phyloP scores from a whole-genome alignment of 2,329 filamentous ascomycete genomes.

The Thielaviopsis euricoi region DNA sequence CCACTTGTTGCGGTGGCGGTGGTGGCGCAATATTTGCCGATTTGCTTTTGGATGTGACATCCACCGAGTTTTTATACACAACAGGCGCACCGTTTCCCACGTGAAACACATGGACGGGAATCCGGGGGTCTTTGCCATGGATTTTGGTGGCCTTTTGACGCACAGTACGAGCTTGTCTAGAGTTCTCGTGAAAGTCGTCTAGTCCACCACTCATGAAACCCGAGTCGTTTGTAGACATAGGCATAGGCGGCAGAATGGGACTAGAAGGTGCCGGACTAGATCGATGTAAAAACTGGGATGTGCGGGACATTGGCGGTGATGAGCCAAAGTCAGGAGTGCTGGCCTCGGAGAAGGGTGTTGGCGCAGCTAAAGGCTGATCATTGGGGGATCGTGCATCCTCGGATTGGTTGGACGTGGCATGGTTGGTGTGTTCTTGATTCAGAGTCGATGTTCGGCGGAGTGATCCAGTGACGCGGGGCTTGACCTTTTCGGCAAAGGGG shows the following conservation, averaged over 20 bases:
- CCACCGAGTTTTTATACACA: conserved; percentile 3
- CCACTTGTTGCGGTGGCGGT: background rate
- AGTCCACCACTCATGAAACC: conserved; percentile 72
- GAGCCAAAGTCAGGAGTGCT: conserved; percentile 77
- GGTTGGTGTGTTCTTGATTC: conserved; percentile 29
- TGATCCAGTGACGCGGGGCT: conserved; percentile 17
- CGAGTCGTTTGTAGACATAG: conserved; percentile 51
- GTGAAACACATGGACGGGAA: conserved; percentile 11
- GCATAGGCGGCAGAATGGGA: conserved; percentile 53
- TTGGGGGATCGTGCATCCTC: conserved; percentile 40
- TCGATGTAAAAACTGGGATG: conserved; percentile 31
- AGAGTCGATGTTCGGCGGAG: conserved; percentile 46
- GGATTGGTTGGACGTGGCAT: conserved; percentile 24
- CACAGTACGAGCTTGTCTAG: conserved; percentile 1
- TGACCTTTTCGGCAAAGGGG: conserved; percentile 24
- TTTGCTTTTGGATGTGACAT: conserved; percentile 2
- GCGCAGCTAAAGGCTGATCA: conserved; percentile 28
- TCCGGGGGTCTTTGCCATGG: conserved; percentile 5
- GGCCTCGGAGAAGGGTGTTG: conserved; percentile 38
- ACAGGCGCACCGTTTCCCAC: conserved; percentile 5
- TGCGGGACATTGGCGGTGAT: conserved; percentile 66
- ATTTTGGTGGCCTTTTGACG: conserved; percentile 2
- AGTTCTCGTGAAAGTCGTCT: conserved; percentile 43
- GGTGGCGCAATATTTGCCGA: background rate
- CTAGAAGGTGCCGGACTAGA: conserved; percentile 61